phyloP scores from a whole-genome alignment of 2,329 filamentous ascomycete species.

The Apiospora koreana region DNA sequence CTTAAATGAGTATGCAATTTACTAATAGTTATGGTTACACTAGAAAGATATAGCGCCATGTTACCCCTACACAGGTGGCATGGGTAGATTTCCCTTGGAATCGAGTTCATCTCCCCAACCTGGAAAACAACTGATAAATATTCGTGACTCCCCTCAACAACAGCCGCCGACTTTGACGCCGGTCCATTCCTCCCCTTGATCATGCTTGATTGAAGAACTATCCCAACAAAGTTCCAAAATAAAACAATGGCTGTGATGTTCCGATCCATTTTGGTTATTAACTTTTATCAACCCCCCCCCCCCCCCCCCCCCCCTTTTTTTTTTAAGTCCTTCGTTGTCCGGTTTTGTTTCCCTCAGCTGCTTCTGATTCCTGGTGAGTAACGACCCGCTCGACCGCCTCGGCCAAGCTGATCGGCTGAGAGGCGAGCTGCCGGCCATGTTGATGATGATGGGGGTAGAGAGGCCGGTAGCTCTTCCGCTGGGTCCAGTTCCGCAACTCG shows the following conservation, averaged over 20 bases:
- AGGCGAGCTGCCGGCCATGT: background rate
- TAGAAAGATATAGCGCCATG: background rate
- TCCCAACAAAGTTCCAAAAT: background rate
- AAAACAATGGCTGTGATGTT: background rate
- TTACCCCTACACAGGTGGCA: no score
- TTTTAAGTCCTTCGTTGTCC: background rate
- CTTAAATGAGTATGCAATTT: background rate
- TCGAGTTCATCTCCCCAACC: background rate
- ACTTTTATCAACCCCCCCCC: background rate
- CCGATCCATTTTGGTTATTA: background rate
- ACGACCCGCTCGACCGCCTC: background rate
- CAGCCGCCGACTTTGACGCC: background rate
- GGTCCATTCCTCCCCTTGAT: background rate
- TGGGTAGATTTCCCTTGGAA: background rate
- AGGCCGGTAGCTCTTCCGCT: background rate
- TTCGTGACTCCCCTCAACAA: no score
- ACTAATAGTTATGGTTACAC: background rate
- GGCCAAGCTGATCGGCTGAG: background rate
- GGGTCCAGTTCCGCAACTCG: background rate
- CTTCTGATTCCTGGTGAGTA: background rate
- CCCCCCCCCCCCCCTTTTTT: no score
- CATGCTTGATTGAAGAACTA: no score
- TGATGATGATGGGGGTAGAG: background rate
- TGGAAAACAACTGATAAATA: background rate
- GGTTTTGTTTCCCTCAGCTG: background rate